Base-by-base conservation (phyloP, 768 basidiomycete genomes). In the Agaricus bisporus region DNA sequence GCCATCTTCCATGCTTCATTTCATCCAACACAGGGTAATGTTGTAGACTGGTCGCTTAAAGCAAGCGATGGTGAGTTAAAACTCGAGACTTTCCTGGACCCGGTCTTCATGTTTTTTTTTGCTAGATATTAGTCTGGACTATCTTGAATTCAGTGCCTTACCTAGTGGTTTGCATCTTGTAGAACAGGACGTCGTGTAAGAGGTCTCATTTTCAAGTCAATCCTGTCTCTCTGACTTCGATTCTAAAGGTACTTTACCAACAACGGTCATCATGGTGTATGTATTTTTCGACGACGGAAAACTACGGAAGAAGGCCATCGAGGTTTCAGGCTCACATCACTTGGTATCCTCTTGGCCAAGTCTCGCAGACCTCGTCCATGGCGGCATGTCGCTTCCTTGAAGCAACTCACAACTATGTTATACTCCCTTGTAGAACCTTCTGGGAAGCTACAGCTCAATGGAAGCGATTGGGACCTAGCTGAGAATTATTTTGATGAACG, bases 1-100 rank as follows among this genome's bases (percentile, higher is more conserved):
- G 86, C 88, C 10, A 85, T 91, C 64, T 91, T 91, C 57, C 88
- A 91, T 68, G 77, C 84, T 15, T 88, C 88, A 5, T 92, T 92
- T 61, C 90, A 92, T 68, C 86, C 88, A 1, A 92, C 88, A 18
- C 78, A 80, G 58, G 90, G 90, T 12, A 91, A 90, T 64, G 65
- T 83, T 12, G 72, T 91, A 12, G 89, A 91, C 66, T 92, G 91
- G 90, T 81, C 76, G 41, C 63, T 86, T 28, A 88, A 83, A 62
- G 80, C 82, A 8, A 81, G 73, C 63, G 79, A 88, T 56, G 86
- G 88, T 85, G 41, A 41, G 75, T 60, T 14, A 9, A 18, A 32
- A 32, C 7, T 32, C 32, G 8, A 32, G 1, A 32, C 32, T 14
- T 38, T 38, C 38, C 38, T 32, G 32, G 32, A 17, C 17, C 5